These are phyloP conservation scores for Carex cristatella DNA, from an alignment of 176 grass and related monocot genomes.

Conservation along the genomic window DNA sequence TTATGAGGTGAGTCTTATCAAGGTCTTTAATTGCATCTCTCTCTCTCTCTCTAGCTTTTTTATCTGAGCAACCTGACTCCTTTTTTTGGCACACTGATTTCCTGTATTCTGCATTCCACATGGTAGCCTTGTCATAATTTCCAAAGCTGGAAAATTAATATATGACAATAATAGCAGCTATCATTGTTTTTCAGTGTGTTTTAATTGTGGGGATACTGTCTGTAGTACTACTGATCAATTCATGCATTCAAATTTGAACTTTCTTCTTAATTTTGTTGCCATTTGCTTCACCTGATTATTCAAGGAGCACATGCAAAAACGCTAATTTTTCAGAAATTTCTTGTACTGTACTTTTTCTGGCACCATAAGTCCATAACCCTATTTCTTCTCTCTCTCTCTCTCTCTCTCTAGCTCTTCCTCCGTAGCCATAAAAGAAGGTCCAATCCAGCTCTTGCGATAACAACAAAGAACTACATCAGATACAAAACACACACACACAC, in stretches of 20 bases:
- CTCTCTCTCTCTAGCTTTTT: neutral
- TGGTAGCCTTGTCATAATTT: slow-evolving; percentile 17
- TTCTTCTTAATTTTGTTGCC: neutral
- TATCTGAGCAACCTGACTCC: slow-evolving; percentile 14
- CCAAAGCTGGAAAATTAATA: neutral
- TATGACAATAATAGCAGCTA: slow-evolving; percentile 10
- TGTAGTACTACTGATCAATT: slow-evolving; percentile 10
- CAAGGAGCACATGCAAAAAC: slow-evolving; percentile 12
- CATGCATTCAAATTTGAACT: neutral
- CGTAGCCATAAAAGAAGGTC: neutral
- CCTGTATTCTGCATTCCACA: slow-evolving; percentile 19
- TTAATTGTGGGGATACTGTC: slow-evolving; percentile 23
- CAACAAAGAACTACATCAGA: slow-evolving; percentile 13
- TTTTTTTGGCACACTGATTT: slow-evolving; percentile 10
- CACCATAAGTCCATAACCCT: neutral
- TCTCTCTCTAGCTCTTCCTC: neutral
- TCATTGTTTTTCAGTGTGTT: slow-evolving; percentile 35
- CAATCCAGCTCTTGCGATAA: neutral
- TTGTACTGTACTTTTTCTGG: slow-evolving; percentile 9
- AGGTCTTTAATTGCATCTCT: slow-evolving; percentile 1
- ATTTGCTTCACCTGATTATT: neutral
- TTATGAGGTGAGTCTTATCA: neutral
- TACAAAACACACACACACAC: slow-evolving; percentile 10
- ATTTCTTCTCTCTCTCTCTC: neutral
- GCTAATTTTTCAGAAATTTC: slow-evolving; percentile 3